phyloP scores from a whole-genome alignment of 2,329 filamentous ascomycete genomes.

The Epichloe elymi region DNA sequence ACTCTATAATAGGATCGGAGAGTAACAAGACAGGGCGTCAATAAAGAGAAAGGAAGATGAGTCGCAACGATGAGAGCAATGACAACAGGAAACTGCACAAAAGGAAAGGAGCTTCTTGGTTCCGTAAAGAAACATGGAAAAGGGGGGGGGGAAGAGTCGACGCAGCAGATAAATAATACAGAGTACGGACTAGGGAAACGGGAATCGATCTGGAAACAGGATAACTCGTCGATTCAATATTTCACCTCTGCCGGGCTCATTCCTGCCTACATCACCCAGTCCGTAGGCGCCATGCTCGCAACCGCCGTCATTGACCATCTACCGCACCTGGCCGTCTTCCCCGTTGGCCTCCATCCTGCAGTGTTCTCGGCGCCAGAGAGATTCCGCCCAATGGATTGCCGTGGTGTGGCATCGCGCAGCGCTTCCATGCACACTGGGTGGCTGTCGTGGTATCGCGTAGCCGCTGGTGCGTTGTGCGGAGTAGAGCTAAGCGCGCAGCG shows the following conservation, averaged over 20 bases:
- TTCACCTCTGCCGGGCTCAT: not conserved
- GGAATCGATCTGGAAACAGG: not conserved
- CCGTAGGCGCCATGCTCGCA: not conserved
- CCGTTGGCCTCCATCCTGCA: not conserved
- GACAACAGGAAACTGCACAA: not conserved
- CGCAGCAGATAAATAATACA: not conserved
- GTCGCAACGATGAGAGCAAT: not conserved
- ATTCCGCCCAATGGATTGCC: not conserved
- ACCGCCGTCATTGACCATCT: not conserved
- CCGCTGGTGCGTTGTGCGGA: not conserved
- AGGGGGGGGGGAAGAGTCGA: no score
- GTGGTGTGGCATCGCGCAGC: constrained; percentile 3
- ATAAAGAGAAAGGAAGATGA: not conserved
- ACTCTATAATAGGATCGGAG: not conserved
- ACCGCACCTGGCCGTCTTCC: not conserved
- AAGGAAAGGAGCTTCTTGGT: not conserved
- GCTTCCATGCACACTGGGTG: constrained; percentile 3
- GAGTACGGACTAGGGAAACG: not conserved
- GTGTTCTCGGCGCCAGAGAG: not conserved
- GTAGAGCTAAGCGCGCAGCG: not conserved
- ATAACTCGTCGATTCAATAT: not conserved
- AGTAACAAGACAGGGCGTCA: not conserved
- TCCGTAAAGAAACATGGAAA: not conserved
- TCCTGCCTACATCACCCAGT: not conserved
- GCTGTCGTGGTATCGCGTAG: constrained; percentile 3